Evolutionary conservation across 129 eudicot genomes (phyloP).

Genomic region (Ambrosia trifida): DNA sequence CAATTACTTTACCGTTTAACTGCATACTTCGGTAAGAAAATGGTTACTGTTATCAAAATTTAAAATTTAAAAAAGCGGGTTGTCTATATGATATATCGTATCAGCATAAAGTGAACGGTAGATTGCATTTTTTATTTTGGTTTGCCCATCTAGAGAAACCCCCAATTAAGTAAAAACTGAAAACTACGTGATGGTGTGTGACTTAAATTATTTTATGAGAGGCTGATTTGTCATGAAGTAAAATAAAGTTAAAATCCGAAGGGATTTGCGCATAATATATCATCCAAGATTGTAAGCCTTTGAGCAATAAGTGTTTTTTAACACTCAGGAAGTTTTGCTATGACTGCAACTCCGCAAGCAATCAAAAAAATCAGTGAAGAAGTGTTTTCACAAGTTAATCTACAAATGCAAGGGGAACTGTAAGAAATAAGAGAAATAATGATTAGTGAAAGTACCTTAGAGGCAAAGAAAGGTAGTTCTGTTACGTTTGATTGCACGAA

Average conservation of each 20-base stretch:
- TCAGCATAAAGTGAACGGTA: not conserved
- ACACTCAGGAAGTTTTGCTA: not conserved
- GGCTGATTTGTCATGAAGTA: not conserved
- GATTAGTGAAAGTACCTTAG: slow-evolving; percentile 56
- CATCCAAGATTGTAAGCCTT: not conserved
- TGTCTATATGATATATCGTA: not conserved
- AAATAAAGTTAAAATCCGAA: not conserved
- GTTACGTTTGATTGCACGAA: slow-evolving; percentile 84
- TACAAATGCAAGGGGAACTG: not conserved
- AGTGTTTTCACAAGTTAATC: not conserved
- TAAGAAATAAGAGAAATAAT: not conserved
- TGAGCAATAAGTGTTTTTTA: not conserved
- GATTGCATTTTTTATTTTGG: not conserved
- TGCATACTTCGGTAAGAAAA: not conserved
- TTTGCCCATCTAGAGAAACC: not conserved
- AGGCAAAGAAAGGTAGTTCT: slow-evolving; percentile 92
- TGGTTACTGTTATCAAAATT: not conserved
- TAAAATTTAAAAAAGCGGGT: too few relatives aligned
- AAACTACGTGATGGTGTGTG: not conserved
- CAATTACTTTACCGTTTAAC: not conserved
- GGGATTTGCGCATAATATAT: not conserved
- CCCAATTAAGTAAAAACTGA: not conserved
- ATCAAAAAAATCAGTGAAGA: not conserved
- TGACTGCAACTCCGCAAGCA: not conserved
- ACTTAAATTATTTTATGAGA: not conserved